Evolutionary conservation across 2,329 filamentous ascomycete genomes (phyloP), one percentile per base, ranked within the genome.

Genomic region (Bipolaris bicolor): DNA sequence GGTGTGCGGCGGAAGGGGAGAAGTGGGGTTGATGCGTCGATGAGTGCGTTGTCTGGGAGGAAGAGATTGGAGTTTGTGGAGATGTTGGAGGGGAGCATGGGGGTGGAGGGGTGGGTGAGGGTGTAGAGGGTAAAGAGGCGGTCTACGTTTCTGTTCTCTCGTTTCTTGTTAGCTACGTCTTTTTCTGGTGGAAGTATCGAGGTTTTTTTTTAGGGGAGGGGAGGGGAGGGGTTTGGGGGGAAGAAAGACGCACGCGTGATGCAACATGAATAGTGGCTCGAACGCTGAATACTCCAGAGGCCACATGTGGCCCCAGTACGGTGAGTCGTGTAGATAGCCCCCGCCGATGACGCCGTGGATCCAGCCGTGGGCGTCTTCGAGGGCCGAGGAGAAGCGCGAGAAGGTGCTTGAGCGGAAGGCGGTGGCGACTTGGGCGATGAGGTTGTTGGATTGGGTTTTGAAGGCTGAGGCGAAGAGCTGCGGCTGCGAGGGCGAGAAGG

Each of bases 71-170:
- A 24, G 24, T 24, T 24, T 24, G 24, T 24, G 5, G 24, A 24
- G 24, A 24, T 24, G 16, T 69, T 76, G 5, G 65, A 58, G 0
- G 87, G 82, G 22, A 81, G 76, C 10, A 92, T 82, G 77, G 86
- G 92, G 7, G 82, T 82, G n/a, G 84, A 78, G 0, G 90, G 89
- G 60, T 94, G 83, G 5, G 92, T 75, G 1, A 83, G 80, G 77
- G 93, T 90, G 88, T 90, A 95, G 63, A 96, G 82, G 36, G 90
- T 86, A 74, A 92, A 91, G 4, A 73, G 52, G 13, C 75, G 71
- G 51, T 77, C 75, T 34, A 76, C 68, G 39, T 76, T 76, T 61
- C 73, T 61, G n/a, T 34, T 2, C 7, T 0, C 1, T 24, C 1
- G 5, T 24, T 1, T 5, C 24, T 5, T 5, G 4, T 24, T 20